Conservation (phyloP, 345 rosid genomes). For the Linum tenue region DNA sequence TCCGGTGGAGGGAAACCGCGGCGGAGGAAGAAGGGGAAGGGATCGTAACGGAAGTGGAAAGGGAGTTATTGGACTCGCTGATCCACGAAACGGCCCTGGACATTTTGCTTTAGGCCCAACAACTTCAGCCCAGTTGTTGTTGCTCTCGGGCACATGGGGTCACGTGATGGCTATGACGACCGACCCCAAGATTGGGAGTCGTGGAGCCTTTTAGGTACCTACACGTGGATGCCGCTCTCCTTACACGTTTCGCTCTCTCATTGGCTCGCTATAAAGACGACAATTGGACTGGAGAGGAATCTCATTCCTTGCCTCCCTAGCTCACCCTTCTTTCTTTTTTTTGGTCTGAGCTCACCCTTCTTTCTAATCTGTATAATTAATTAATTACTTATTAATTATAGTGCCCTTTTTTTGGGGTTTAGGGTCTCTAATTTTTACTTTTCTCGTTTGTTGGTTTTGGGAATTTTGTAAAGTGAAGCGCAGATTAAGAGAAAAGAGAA, state of each 20-base stretch:
- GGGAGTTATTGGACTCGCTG: conserved; percentile 36
- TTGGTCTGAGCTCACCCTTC: not conserved
- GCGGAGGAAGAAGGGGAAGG: conserved; percentile 52
- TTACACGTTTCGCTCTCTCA: conserved; percentile 16
- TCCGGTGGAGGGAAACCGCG: conserved; percentile 5
- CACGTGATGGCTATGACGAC: conserved; percentile 41
- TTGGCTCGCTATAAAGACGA: conserved; percentile 23
- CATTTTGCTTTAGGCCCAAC: not conserved
- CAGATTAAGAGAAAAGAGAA: not conserved
- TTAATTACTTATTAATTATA: not conserved
- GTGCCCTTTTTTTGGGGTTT: not conserved
- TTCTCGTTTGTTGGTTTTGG: not conserved
- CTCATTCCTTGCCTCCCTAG: not conserved
- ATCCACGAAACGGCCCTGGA: conserved; percentile 35
- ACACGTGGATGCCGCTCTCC: conserved; percentile 23
- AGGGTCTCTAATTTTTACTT: not conserved
- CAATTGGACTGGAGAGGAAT: conserved; percentile 19
- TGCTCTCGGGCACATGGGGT: conserved; percentile 46
- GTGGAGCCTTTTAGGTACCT: conserved; percentile 7
- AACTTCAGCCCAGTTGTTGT: not conserved
- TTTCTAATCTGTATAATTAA: not conserved
- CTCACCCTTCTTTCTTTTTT: not conserved
- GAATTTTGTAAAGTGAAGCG: not conserved
- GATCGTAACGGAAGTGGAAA: conserved; percentile 39
- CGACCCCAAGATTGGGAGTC: conserved; percentile 27